Evolutionary conservation across 495 filamentous ascomycete genomes (phyloP).

Genomic region (Chlorociboria aeruginascens): DNA sequence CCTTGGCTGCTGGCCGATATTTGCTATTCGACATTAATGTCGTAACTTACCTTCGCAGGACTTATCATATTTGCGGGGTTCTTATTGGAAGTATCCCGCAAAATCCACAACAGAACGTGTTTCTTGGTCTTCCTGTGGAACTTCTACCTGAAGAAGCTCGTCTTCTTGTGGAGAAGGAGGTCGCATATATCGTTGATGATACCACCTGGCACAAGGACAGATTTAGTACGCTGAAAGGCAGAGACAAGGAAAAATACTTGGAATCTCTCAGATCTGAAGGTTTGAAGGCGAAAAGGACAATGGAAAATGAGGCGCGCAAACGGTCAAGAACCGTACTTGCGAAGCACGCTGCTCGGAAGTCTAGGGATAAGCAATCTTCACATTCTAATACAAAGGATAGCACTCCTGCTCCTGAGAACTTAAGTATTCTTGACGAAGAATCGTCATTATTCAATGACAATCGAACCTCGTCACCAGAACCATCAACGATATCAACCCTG

Average conservation of each 20-base stretch:
- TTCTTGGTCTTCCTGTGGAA: constrained; percentile 78
- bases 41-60: constrained; percentile 66
- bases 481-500: constrained; percentile 1
- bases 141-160: constrained; percentile 84
- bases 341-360: constrained; percentile 5
- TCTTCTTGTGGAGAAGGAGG: constrained; percentile 67
- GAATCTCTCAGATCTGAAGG: constrained; percentile 16
- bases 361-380: background rate
- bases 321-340: constrained; percentile 4
- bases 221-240: constrained; percentile 18
- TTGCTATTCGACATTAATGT: constrained; percentile 79
- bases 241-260: constrained; percentile 17
- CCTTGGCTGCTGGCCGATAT: constrained; percentile 67
- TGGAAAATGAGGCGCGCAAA: constrained; percentile 2
- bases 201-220: constrained; percentile 44
- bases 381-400: constrained; percentile 4
- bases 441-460: constrained; percentile 7
- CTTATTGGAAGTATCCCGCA: constrained; percentile 82
- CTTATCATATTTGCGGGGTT: constrained; percentile 79
- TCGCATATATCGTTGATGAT: constrained; percentile 73
- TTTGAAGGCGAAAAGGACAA: constrained; percentile 12
- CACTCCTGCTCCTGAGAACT: constrained; percentile 24
- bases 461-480: constrained; percentile 8
- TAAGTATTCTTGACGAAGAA: constrained; percentile 8
- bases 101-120: constrained; percentile 87